These are phyloP conservation scores for Guillardia theta DNA, from an alignment of 78 protist species.

Conservation along the genomic window DNA sequence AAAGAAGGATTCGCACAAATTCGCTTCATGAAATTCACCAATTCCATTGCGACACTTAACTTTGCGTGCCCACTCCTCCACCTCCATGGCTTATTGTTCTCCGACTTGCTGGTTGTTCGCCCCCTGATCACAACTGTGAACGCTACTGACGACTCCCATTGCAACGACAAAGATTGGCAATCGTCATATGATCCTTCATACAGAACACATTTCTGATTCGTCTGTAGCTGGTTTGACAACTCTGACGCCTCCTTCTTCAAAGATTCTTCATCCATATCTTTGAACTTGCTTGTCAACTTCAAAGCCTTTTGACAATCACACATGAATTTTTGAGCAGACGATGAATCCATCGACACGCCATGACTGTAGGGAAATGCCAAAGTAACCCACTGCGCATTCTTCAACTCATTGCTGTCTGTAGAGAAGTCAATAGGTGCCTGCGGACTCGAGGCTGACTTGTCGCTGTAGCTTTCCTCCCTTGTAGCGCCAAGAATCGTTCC, in stretches of 20 bases:
- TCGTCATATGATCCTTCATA: background rate
- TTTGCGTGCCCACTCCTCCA: background rate
- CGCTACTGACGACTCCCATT: background rate
- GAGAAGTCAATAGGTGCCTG: background rate
- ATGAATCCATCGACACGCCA: background rate
- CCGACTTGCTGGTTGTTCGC: background rate
- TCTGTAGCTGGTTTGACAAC: background rate
- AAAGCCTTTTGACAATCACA: background rate
- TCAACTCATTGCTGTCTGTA: background rate
- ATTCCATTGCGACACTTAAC: background rate
- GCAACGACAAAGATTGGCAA: background rate
- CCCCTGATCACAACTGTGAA: background rate
- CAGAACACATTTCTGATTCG: background rate
- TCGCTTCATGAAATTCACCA: background rate
- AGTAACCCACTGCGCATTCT: background rate
- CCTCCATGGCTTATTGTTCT: background rate
- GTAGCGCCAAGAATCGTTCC: no score
- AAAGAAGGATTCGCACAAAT: no score
- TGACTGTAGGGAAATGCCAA: background rate
- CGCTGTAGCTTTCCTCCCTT: no score
- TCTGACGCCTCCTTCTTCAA: background rate
- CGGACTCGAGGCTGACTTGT: no score
- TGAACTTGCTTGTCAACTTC: background rate
- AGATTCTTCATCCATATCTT: background rate
- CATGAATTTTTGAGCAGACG: background rate